Percentiles rank a stretch among this genome's conserved stretches.
Conservation (phyloP, 768 basidiomycete species). For the Pleurotus sapidus region DNA sequence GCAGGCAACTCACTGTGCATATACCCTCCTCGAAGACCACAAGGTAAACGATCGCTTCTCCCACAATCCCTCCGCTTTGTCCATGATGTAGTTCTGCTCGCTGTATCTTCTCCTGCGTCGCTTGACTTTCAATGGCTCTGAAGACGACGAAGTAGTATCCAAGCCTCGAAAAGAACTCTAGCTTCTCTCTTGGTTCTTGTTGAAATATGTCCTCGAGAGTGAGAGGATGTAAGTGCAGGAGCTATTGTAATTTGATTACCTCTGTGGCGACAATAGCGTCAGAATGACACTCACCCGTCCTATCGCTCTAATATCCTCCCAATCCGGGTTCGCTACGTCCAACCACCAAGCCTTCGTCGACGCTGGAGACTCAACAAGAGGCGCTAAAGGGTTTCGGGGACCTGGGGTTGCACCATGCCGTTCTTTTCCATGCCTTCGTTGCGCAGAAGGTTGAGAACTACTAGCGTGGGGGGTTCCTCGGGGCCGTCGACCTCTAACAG, state of each 20-base stretch:
- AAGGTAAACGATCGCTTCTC: constrained; percentile 84
- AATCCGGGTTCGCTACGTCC: constrained; percentile 83
- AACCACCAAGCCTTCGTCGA: constrained; percentile 80
- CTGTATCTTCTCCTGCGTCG: constrained; percentile 36
- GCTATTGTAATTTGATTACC: constrained; percentile 32
- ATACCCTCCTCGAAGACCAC: constrained; percentile 89
- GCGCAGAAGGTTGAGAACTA: too few relatives aligned
- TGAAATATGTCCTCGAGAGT: constrained; percentile 93
- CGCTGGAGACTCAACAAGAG: constrained; percentile 2
- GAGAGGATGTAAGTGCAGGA: constrained; percentile 85
- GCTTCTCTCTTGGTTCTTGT: constrained; percentile 88
- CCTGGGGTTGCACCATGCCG: constrained; percentile 17
- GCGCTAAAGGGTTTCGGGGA: not conserved
- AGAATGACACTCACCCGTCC: constrained; percentile 57
- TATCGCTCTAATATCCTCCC: constrained; percentile 83
- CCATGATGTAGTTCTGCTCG: constrained; percentile 21
- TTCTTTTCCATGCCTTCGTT: constrained; percentile 35
- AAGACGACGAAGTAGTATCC: constrained; percentile 94
- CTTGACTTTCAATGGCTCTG: constrained; percentile 68
- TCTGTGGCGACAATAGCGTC: not conserved
- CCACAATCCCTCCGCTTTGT: constrained; percentile 40
- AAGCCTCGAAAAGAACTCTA: constrained; percentile 81
- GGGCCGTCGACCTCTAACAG: too few relatives aligned
- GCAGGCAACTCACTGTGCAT: constrained; percentile 50
- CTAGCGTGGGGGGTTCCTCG: too few relatives aligned